These are phyloP conservation scores for Globisporangium barbulae DNA, from an alignment of 352 stramenopile species.

Conservation along the genomic window DNA sequence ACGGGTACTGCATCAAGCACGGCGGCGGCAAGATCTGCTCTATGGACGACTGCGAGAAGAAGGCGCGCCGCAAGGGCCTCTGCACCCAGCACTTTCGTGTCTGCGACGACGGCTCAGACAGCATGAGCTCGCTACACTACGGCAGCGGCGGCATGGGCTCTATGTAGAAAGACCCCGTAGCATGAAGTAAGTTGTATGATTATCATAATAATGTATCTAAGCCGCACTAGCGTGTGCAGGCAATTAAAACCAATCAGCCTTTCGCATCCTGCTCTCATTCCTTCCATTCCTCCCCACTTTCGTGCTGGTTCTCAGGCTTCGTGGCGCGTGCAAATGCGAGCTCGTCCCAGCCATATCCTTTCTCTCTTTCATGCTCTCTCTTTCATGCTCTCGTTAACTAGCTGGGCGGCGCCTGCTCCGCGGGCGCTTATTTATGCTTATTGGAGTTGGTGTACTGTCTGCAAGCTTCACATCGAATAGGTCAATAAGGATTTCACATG, in stretches of 20 bases:
- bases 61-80: conserved; percentile 74
- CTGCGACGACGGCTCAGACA: conserved; percentile 26
- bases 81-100: conserved; percentile 81
- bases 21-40: conserved; percentile 81
- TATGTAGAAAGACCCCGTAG: conserved; percentile 1
- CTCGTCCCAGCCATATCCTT: too few relatives aligned
- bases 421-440: too few relatives aligned
- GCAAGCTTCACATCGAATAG: too few relatives aligned
- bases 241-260: too few relatives aligned
- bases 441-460: too few relatives aligned
- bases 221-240: neutral
- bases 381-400: too few relatives aligned
- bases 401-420: too few relatives aligned
- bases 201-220: conserved; percentile 1
- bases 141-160: neutral
- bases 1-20: conserved; percentile 83
- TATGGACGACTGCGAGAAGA: conserved; percentile 74
- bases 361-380: too few relatives aligned
- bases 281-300: neutral
- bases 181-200: neutral
- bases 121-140: conserved; percentile 14
- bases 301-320: too few relatives aligned
- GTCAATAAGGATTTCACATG: too few relatives aligned
- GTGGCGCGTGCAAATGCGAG: too few relatives aligned
- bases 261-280: neutral